Evolutionary conservation across 2,329 filamentous ascomycete species (phyloP).

Genomic region (Hymenoscyphus linearis): DNA sequence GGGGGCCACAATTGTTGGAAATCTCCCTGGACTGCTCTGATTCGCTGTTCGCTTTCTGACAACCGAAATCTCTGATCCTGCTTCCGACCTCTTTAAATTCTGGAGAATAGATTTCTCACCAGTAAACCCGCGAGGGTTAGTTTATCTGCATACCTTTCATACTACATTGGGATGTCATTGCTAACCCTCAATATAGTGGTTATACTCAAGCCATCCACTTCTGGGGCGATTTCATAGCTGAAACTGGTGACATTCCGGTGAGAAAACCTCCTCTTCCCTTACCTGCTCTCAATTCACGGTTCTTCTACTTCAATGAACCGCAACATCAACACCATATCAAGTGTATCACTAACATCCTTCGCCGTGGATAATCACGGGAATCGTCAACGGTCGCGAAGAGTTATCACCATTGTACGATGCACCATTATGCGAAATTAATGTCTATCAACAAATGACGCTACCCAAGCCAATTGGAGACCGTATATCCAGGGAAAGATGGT

Average conservation of each 20-base stretch:
- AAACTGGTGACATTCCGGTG: not conserved
- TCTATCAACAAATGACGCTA: not conserved
- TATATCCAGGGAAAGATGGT: not conserved
- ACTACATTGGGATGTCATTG: not conserved
- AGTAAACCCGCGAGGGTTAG: not conserved
- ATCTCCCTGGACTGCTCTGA: too few relatives aligned
- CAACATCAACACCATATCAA: too few relatives aligned
- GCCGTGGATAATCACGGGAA: not conserved
- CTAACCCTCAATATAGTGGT: not conserved
- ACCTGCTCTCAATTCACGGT: too few relatives aligned
- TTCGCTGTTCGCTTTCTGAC: too few relatives aligned
- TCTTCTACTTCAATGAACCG: too few relatives aligned
- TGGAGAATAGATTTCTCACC: not conserved
- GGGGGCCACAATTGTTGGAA: too few relatives aligned
- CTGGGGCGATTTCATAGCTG: not conserved
- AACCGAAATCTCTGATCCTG: not conserved
- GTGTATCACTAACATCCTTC: too few relatives aligned
- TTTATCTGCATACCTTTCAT: not conserved
- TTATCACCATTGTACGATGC: not conserved
- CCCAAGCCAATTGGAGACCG: not conserved
- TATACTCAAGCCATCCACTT: too few relatives aligned
- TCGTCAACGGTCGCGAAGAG: not conserved
- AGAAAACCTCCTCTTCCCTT: not conserved
- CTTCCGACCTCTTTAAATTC: not conserved
- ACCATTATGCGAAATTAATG: not conserved